Evolutionary conservation across 2,329 filamentous ascomycete species (phyloP).

Genomic region (Xylariales sp.): DNA sequence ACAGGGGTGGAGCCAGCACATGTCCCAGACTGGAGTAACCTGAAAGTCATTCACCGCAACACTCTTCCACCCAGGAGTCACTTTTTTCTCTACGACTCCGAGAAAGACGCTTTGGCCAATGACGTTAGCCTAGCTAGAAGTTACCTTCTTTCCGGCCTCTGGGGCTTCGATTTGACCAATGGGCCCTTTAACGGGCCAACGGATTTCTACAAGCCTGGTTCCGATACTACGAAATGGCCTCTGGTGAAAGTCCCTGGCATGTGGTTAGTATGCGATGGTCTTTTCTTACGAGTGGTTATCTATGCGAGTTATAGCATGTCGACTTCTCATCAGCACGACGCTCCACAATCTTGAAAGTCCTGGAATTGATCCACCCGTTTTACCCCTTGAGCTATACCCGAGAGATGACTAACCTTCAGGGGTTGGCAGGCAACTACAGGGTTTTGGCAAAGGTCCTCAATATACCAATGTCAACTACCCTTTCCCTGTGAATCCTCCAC

Average conservation of each 20-base stretch:
- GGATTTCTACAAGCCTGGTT: constrained; percentile 32
- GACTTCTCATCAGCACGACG: no score
- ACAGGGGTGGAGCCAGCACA: constrained; percentile 23
- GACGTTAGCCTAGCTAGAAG: constrained; percentile 35
- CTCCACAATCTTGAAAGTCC: no score
- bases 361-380: no score
- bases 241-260: constrained; percentile 58
- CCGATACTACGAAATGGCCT: constrained; percentile 33
- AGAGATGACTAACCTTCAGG: neutral
- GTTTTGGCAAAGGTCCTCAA: constrained; percentile 55
- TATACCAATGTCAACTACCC: constrained; percentile 62
- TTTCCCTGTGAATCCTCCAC: constrained; percentile 60
- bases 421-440: constrained; percentile 46
- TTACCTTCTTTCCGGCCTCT: constrained; percentile 45
- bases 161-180: constrained; percentile 47
- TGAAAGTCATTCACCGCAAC: constrained; percentile 54
- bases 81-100: constrained; percentile 48
- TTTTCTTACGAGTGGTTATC: neutral
- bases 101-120: constrained; percentile 41
- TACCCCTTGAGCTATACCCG: no score
- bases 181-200: constrained; percentile 41
- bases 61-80: constrained; percentile 52
- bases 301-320: no score
- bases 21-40: constrained; percentile 57
- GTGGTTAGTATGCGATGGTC: constrained; percentile 36